Conservation (phyloP, 495 filamentous ascomycete species). For the Wilcoxina mikolae region DNA sequence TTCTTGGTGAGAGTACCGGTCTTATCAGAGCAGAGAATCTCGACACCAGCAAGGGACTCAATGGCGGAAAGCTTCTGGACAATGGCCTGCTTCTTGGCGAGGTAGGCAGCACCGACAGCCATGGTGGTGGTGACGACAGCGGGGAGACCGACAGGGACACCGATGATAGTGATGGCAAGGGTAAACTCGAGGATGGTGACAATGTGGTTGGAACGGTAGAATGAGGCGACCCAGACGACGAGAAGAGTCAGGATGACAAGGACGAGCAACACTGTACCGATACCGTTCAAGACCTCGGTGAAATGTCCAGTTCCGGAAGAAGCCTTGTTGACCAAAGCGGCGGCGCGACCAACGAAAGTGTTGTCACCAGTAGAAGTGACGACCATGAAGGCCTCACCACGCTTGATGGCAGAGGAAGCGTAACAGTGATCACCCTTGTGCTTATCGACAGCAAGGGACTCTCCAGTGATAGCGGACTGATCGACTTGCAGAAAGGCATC, state of each 20-base stretch:
- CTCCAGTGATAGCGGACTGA: slow-evolving; percentile 82
- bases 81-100: slow-evolving; percentile 90
- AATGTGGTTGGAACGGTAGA: slow-evolving; percentile 70
- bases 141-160: slow-evolving; percentile 90
- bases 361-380: slow-evolving; percentile 70
- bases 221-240: slow-evolving; percentile 70
- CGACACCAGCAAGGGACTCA: slow-evolving; percentile 84
- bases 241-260: slow-evolving; percentile 68
- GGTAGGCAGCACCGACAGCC: slow-evolving; percentile 87
- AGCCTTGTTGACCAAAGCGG: slow-evolving; percentile 66
- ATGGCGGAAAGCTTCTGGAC: slow-evolving; percentile 93
- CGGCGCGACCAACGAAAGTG: slow-evolving; percentile 79
- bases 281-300: slow-evolving; percentile 72
- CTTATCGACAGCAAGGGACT: slow-evolving; percentile 85
- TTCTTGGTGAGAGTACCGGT: slow-evolving; percentile 89
- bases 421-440: slow-evolving; percentile 63
- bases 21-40: slow-evolving; percentile 96
- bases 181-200: slow-evolving; percentile 69
- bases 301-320: slow-evolving; percentile 64
- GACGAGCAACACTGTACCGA: slow-evolving; percentile 66
- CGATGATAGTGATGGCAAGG: slow-evolving; percentile 74
- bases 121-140: slow-evolving; percentile 93
- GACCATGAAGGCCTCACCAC: slow-evolving; percentile 69
- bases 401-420: slow-evolving; percentile 77
- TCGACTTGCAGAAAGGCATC: slow-evolving; percentile 76